These are phyloP conservation scores for Cochlearia excelsa DNA, from an alignment of 345 rosid genomes.

Conservation along the genomic window DNA sequence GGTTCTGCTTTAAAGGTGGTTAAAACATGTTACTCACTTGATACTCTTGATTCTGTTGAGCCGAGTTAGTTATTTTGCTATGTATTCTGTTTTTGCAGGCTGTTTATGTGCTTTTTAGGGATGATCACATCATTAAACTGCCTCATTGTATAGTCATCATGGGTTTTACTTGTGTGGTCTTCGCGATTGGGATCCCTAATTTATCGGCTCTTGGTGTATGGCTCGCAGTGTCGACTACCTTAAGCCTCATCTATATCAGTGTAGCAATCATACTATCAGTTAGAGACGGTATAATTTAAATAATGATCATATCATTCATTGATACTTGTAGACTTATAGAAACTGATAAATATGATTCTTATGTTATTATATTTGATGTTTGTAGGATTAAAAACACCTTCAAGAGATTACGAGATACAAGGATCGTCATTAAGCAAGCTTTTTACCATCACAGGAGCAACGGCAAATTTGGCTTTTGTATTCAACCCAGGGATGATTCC, in stretches of 20 bases:
- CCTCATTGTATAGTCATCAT: constrained; percentile 55
- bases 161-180: constrained; percentile 52
- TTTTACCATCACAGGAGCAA: constrained; percentile 71
- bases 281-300: constrained; percentile 56
- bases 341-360: background rate
- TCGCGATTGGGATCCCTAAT: constrained; percentile 83
- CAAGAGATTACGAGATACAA: constrained; percentile 70
- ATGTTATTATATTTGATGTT: background rate
- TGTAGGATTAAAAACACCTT: constrained; percentile 58
- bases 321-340: background rate
- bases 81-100: constrained; percentile 40
- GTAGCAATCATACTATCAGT: constrained; percentile 56
- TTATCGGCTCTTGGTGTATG: constrained; percentile 78
- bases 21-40: background rate
- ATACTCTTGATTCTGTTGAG: constrained; percentile 9
- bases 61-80: constrained; percentile 4
- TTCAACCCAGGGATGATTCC: constrained; percentile 99
- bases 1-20: constrained; percentile 80
- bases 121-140: constrained; percentile 45
- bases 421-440: constrained; percentile 49
- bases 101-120: constrained; percentile 50
- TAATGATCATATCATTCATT: constrained; percentile 5
- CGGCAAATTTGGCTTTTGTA: constrained; percentile 81
- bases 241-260: constrained; percentile 57
- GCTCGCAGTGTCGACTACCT: constrained; percentile 80